Evolutionary conservation across 2,329 filamentous ascomycete genomes (phyloP), one percentile per base, ranked within the genome.

Genomic region (Fusarium sp.): DNA sequence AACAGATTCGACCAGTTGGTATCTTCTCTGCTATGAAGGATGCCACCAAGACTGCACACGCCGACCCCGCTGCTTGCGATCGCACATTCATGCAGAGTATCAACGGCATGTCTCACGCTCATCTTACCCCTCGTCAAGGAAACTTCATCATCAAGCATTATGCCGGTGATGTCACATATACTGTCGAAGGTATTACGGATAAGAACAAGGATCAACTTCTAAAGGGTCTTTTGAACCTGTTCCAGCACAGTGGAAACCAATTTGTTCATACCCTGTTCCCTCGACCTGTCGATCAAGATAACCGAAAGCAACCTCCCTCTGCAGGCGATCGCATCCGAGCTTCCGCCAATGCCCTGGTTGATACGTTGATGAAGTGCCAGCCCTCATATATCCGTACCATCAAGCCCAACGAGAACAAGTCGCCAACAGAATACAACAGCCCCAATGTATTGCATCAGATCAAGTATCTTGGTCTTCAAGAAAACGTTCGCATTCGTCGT

Each of bases 101-200:
- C 75, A 97, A 95, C 80, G 93, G 94, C 79, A 92, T 99, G 82
- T 93, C 92, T 2, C 97, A 98, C 81, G 90, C 94, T 33, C 96
- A 99, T 80, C 92, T 99, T 76, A 94, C 94, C 64, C 93, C 93
- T 71, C 90, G 96, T 44, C 95, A 98, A 83, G 95, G 95, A 56
- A 96, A 94, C 81, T 99, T 99, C 82, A 96, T 99, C 79, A 93
- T 99, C 84, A 98, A 98, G 86, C 96, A 99, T 83, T 99, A 99
- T 80, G 96, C 96, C 64, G 96, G 96, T 82, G 96, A 99, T 82
- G 96, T 99, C 75, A 91, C 91, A 73, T 99, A 99, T 81, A 93
- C 93, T 4, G 92, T 98, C 6, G 94, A 97, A 62, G 96, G 96
- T 66, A 99, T 99, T 86, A 99, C 96, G 2, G 96, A 99, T 82